Percentiles rank a stretch among this genome's conserved stretches.
Conservation (phyloP, 208 protist genomes). For the Leishmania tropica region DNA sequence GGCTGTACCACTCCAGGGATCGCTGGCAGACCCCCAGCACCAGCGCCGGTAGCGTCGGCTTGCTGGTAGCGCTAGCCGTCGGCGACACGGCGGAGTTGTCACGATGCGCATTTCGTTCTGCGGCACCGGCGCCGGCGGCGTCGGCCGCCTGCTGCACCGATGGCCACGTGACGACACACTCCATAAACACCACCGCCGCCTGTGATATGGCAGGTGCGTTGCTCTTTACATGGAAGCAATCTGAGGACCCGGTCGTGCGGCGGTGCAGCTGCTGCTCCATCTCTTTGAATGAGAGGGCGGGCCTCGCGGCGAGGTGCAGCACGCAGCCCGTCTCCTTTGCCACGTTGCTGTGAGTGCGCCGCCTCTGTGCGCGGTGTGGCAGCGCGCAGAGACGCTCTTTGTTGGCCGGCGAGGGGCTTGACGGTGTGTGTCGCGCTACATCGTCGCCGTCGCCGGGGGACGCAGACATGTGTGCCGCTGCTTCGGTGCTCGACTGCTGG, state of each 20-base stretch:
- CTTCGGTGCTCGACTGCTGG: background rate
- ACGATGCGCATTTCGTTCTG: background rate
- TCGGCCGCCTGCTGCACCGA: background rate
- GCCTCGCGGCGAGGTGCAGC: conserved; percentile 22
- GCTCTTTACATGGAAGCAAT: conserved; percentile 68
- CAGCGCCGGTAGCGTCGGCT: conserved; percentile 26
- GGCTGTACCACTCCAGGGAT: conserved; percentile 40
- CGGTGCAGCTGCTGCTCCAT: conserved; percentile 28
- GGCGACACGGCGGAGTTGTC: conserved; percentile 1
- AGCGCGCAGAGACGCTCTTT: background rate
- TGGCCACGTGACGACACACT: conserved; percentile 33
- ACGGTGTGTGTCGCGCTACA: background rate
- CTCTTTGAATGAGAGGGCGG: conserved; percentile 27
- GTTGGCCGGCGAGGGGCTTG: background rate
- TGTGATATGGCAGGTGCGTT: conserved; percentile 44
- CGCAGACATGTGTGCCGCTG: background rate
- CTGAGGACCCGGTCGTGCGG: conserved; percentile 23
- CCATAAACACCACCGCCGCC: conserved; percentile 67
- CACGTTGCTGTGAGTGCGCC: background rate
- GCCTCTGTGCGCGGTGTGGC: background rate
- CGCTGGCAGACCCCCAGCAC: conserved; percentile 65
- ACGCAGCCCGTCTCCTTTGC: conserved; percentile 14
- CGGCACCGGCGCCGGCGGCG: background rate
- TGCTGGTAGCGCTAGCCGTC: background rate
- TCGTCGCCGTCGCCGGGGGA: background rate